phyloP scores from a whole-genome alignment of 441 rosid genomes.

The Iberis amara region DNA sequence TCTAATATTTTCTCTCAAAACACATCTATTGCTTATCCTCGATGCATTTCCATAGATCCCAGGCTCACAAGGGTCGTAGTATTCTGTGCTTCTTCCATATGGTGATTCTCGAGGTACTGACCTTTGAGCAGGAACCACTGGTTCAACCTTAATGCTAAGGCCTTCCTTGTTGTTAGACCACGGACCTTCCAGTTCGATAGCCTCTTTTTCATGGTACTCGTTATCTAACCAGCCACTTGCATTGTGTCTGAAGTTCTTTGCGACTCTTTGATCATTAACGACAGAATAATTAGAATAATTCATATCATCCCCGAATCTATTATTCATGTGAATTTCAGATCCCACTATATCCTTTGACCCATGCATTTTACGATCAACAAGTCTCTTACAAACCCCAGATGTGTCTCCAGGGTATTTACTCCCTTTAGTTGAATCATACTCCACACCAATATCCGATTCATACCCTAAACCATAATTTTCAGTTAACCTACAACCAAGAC shows the following conservation, averaged over 20 bases:
- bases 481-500: constrained; percentile 21
- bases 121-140: constrained; percentile 29
- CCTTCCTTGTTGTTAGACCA: constrained; percentile 20
- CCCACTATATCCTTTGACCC: constrained; percentile 21
- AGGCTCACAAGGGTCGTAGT: constrained; percentile 23
- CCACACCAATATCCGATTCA: constrained; percentile 22
- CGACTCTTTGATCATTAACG: constrained; percentile 22
- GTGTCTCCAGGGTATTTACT: constrained; percentile 25
- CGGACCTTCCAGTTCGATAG: constrained; percentile 12
- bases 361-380: constrained; percentile 15
- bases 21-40: constrained; percentile 24
- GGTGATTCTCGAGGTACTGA: constrained; percentile 14
- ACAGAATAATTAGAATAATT: constrained; percentile 10
- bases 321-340: constrained; percentile 22
- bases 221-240: constrained; percentile 27
- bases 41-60: constrained; percentile 25
- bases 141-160: constrained; percentile 23
- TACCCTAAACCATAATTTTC: constrained; percentile 19
- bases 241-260: constrained; percentile 24
- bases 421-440: constrained; percentile 5
- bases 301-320: constrained; percentile 23
- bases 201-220: constrained; percentile 27
- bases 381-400: constrained; percentile 23
- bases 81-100: constrained; percentile 22
- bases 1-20: constrained; percentile 22